Evolutionary conservation across 495 filamentous ascomycete species (phyloP).

Genomic region (Trichocladium antarcticum): DNA sequence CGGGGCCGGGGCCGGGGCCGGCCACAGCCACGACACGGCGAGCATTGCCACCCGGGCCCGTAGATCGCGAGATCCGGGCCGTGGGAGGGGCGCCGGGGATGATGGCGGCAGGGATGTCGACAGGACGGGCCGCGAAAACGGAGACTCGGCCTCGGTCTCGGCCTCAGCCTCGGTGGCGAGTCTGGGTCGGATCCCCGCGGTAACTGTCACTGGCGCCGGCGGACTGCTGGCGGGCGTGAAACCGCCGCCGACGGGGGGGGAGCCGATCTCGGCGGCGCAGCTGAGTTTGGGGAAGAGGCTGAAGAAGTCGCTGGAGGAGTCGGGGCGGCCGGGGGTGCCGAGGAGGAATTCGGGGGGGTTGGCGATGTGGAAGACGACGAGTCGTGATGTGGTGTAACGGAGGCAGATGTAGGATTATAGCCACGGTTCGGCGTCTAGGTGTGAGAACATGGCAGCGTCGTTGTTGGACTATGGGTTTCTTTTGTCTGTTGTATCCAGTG

Average conservation of each 20-base stretch:
- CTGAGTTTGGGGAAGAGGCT: conserved; percentile 38
- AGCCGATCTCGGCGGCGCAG: conserved; percentile 33
- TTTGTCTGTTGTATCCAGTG: no score
- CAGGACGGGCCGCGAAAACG: conserved; percentile 28
- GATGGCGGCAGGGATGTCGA: conserved; percentile 11
- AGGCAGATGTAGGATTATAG: neutral
- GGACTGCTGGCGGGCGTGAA: conserved; percentile 8
- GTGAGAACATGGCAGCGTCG: no score
- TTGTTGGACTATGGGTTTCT: no score
- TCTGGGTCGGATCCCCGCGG: conserved; percentile 6
- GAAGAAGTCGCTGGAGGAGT: conserved; percentile 30
- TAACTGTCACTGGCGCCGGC: neutral
- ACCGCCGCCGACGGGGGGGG: conserved; percentile 17
- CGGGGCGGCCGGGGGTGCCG: conserved; percentile 14
- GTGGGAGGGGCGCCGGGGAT: neutral
- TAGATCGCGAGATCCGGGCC: neutral
- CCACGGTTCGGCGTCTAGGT: neutral
- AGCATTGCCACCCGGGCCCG: neutral
- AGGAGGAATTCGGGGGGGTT: conserved; percentile 21
- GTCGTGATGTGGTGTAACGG: neutral
- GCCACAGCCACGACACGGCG: neutral
- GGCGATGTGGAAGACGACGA: conserved; percentile 15
- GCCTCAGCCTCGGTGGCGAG: conserved; percentile 12
- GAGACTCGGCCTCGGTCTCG: neutral
- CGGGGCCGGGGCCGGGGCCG: no score